Evolutionary conservation across 768 basidiomycete species (phyloP), one percentile per base, ranked within the genome.

Genomic region (Suillus tomentosus): DNA sequence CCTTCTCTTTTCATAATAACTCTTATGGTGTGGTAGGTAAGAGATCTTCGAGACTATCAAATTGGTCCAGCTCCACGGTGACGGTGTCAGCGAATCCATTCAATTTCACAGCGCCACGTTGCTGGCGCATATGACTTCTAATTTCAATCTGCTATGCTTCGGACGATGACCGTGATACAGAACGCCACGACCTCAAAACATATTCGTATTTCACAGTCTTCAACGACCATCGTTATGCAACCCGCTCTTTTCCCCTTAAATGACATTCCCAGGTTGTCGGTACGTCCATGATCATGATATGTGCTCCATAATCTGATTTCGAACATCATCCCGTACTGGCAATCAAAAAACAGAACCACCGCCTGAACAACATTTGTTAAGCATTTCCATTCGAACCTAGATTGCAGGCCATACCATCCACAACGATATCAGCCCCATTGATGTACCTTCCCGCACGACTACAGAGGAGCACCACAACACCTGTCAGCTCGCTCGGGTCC

Each of bases 371-470:
- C 19, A 31, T 22, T 59, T 31, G 61, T 50, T 31, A 39, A 14
- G 24, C 17, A 43, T 19, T 27, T 40, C 36, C 31, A 13, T 59
- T 4, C 37, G 43, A 61, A 40, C 62, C 14, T n/a, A 6, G 60
- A n/a, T 4, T 31, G 5, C 40, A 24, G 27, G 17, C 45, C 74
- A 65, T 64, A 82, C 79, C 81, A 64, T 82, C 81, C 4, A 82
- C 71, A 45, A 77, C 22, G 43, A 81, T 77, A 71, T 81, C 78
- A 2, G 73, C 72, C 4, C 81, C 82, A 22, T 76, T 83, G 36
- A 83, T 79, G 66, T 79, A 82, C 42, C 75, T 72, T 15, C 81
- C 82, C 0, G 78, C 79, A 14, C 71, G 71, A 67, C 80, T 83
- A 54, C 78, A 79, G 8, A 84, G 69, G 60, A 83, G 66, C 4